Percentiles rank a stretch among this genome's conserved stretches.
phyloP scores from a whole-genome alignment of 345 rosid genomes.

The Camelina hispida region DNA sequence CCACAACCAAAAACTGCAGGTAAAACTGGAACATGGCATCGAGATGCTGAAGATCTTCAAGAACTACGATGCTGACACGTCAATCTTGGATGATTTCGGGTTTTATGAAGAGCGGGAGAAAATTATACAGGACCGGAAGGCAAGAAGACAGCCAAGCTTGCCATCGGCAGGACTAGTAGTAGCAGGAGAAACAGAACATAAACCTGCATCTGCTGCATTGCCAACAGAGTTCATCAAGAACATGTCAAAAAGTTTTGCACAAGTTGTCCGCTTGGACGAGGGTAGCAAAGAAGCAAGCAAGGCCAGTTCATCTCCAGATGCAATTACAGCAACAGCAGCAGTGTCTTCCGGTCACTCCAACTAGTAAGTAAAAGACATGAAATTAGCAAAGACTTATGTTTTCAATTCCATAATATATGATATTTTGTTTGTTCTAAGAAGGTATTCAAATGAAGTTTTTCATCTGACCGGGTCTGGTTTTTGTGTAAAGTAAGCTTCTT shows the following conservation, averaged over 20 bases:
- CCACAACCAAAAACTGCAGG: conserved; percentile 53
- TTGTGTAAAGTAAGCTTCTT: conserved; percentile 55
- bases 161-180: conserved; percentile 48
- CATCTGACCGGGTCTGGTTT: conserved; percentile 46
- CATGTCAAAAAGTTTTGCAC: conserved; percentile 82
- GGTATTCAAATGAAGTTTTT: conserved; percentile 39
- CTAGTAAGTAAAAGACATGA: conserved; percentile 50
- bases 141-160: conserved; percentile 67
- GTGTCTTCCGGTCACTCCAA: conserved; percentile 56
- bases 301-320: conserved; percentile 53
- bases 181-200: conserved; percentile 62
- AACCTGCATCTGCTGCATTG: conserved; percentile 49
- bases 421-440: conserved; percentile 47
- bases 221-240: conserved; percentile 67
- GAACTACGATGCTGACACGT: conserved; percentile 67
- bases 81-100: conserved; percentile 86
- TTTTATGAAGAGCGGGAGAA: conserved; percentile 88
- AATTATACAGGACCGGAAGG: conserved; percentile 77
- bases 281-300: conserved; percentile 56
- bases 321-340: conserved; percentile 36
- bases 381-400: conserved; percentile 42
- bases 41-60: conserved; percentile 82
- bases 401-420: conserved; percentile 41
- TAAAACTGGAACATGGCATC: conserved; percentile 79
- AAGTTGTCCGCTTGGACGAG: conserved; percentile 72